A percentile compares a stretch with the other conserved stretches of the same genome.
phyloP scores from a whole-genome alignment of 2,329 filamentous ascomycete genomes.

The Trichoderma sp. region DNA sequence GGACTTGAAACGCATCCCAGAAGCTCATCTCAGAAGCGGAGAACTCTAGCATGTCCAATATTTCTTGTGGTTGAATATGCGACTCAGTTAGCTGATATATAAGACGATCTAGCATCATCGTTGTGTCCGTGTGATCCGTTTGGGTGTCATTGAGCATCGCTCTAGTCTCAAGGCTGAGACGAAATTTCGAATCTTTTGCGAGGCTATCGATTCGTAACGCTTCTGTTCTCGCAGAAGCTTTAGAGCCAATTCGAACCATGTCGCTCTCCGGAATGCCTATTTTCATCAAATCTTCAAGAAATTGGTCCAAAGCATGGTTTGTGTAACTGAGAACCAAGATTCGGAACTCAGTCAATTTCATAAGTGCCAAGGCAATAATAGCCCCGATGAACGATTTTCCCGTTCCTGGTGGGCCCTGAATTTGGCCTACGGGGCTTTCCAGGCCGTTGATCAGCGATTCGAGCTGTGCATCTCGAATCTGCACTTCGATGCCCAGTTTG shows the following conservation, averaged over 20 bases:
- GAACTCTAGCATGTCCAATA: slow-evolving; percentile 54
- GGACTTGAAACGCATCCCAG: slow-evolving; percentile 60
- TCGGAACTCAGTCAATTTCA: slow-evolving; percentile 51
- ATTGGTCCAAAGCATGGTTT: slow-evolving; percentile 60
- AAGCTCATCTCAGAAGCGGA: slow-evolving; percentile 54
- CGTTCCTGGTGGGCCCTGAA: slow-evolving; percentile 76
- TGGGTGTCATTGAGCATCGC: not conserved
- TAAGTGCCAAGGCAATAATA: slow-evolving; percentile 60
- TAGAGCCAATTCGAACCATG: slow-evolving; percentile 68
- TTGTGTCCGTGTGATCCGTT: not conserved
- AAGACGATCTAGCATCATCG: not conserved
- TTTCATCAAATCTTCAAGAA: slow-evolving; percentile 65
- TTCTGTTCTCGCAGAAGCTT: slow-evolving; percentile 55
- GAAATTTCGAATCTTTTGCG: not conserved
- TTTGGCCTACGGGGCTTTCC: slow-evolving; percentile 57
- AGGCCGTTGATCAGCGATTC: slow-evolving; percentile 60
- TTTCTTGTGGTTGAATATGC: not conserved
- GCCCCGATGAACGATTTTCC: slow-evolving; percentile 78
- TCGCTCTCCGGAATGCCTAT: slow-evolving; percentile 54
- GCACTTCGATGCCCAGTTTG: slow-evolving; percentile 36
- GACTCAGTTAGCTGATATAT: not conserved
- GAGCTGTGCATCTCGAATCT: slow-evolving; percentile 51
- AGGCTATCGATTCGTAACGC: slow-evolving; percentile 53
- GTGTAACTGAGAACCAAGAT: slow-evolving; percentile 71
- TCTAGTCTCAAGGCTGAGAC: not conserved